Evolutionary conservation across 2,329 filamentous ascomycete species (phyloP).

Genomic region (Knufia fluminis): DNA sequence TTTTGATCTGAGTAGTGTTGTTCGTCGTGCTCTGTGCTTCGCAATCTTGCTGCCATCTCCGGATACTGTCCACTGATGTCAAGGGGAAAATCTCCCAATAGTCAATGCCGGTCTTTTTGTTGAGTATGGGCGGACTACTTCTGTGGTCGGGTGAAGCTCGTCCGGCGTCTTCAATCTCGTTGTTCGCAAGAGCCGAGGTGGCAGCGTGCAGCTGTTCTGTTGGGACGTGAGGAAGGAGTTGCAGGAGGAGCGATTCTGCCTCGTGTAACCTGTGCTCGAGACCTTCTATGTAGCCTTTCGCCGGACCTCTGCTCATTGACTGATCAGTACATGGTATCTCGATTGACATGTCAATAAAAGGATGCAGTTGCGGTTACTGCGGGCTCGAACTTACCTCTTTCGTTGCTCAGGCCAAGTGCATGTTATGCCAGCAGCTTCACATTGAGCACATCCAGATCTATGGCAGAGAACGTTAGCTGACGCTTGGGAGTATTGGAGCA

Average conservation of each 20-base stretch:
- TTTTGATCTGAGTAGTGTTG: background rate
- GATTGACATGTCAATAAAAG: background rate
- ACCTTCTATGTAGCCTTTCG: constrained; percentile 40
- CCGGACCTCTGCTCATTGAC: constrained; percentile 31
- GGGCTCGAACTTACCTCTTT: constrained; percentile 26
- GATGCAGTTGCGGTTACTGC: background rate
- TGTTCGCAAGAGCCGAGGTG: constrained; percentile 15
- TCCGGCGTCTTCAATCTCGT: constrained; percentile 7
- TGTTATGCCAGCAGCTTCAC: constrained; percentile 26
- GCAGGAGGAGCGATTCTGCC: constrained; percentile 34
- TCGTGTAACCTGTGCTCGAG: constrained; percentile 35
- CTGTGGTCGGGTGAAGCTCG: constrained; percentile 15
- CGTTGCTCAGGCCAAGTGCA: constrained; percentile 33
- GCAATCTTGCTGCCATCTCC: constrained; percentile 30
- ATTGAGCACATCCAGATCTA: constrained; percentile 29
- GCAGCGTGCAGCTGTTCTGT: constrained; percentile 26
- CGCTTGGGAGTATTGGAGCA: background rate
- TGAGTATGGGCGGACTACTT: constrained; percentile 17
- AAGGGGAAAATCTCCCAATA: constrained; percentile 33
- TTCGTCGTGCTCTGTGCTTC: constrained; percentile 9
- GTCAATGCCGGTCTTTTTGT: constrained; percentile 28
- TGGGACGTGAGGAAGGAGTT: constrained; percentile 28
- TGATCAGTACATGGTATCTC: background rate
- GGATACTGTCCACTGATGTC: constrained; percentile 27
- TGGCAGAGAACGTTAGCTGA: background rate